phyloP scores from a whole-genome alignment of 2,329 filamentous ascomycete genomes.

The Zymoseptoria pseudotritici region DNA sequence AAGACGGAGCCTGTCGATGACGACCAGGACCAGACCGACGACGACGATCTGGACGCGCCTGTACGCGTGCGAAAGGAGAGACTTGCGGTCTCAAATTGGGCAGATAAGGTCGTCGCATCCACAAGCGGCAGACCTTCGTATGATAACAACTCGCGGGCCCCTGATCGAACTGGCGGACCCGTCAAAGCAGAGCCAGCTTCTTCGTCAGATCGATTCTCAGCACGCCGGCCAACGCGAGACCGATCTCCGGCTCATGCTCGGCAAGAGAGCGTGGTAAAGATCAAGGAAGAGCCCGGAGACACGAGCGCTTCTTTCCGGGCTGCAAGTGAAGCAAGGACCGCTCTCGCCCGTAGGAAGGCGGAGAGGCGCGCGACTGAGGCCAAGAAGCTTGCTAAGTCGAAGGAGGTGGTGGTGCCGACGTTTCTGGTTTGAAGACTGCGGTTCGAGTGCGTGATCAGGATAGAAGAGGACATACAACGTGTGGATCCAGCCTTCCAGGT shows the following conservation, averaged over 20 bases:
- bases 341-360: not conserved
- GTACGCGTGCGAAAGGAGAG: not conserved
- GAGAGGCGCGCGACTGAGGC: not conserved
- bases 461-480: not conserved
- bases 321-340: not conserved
- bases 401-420: not conserved
- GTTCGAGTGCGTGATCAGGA: not conserved
- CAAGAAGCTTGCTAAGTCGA: not conserved
- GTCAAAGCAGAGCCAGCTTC: not conserved
- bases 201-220: not conserved
- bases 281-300: not conserved
- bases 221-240: not conserved
- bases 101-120: not conserved
- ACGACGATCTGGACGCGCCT: conserved; percentile 20
- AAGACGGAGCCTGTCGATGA: conserved; percentile 4
- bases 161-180: not conserved
- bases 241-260: not conserved
- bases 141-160: not conserved
- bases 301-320: not conserved
- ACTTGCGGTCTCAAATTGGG: not conserved
- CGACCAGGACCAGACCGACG: conserved; percentile 8
- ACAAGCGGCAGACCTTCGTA: not conserved
- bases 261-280: not conserved
- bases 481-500: too few species aligned
- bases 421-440: not conserved